Conservation (phyloP, 1,284 basidiomycete genomes). For the Tetrapyrgos nigripes region DNA sequence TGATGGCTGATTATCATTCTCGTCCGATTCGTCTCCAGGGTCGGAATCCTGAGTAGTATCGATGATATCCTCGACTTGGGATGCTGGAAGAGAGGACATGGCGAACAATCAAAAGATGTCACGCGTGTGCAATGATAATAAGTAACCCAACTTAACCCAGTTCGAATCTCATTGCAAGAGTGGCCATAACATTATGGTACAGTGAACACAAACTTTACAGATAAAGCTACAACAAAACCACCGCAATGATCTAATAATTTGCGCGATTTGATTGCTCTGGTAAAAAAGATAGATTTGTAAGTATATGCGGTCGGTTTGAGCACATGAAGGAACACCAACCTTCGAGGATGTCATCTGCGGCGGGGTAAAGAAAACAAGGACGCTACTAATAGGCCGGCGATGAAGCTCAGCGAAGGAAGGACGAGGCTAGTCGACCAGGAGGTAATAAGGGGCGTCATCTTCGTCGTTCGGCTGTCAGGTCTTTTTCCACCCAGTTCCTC, state of each 20-base stretch:
- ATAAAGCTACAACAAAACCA: no score
- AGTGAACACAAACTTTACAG: no score
- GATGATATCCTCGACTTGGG: slow-evolving; percentile 48
- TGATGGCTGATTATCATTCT: slow-evolving; percentile 23
- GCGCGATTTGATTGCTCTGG: no score
- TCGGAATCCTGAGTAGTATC: slow-evolving; percentile 40
- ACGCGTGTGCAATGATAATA: no score
- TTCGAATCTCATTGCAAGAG: no score
- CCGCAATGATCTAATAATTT: no score
- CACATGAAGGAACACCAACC: neutral
- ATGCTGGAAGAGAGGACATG: slow-evolving; percentile 36
- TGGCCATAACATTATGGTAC: no score
- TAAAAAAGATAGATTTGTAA: no score
- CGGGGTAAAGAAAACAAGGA: slow-evolving; percentile 11
- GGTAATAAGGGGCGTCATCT: neutral
- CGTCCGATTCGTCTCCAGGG: slow-evolving; percentile 40
- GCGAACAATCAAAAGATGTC: neutral
- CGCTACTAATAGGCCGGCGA: slow-evolving; percentile 34
- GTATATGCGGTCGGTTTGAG: no score
- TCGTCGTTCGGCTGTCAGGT: no score
- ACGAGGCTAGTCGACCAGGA: neutral
- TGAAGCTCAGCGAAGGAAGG: slow-evolving; percentile 38
- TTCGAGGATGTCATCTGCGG: slow-evolving; percentile 17
- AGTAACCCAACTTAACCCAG: neutral
- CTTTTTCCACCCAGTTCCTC: slow-evolving; percentile 48